Conservation (phyloP, 176 grass and related monocot species). For the Phragmites australis region DNA sequence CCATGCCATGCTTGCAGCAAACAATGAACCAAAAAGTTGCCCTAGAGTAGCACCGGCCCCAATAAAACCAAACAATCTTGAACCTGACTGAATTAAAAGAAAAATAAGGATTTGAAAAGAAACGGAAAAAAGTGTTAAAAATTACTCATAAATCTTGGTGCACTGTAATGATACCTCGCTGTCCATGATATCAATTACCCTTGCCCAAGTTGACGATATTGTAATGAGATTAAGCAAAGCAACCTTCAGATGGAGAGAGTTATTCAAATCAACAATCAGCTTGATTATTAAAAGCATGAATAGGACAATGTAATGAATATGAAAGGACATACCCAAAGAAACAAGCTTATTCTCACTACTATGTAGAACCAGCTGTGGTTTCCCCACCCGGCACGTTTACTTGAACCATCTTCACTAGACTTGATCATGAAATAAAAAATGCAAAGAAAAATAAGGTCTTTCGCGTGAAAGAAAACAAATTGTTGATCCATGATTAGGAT, state of each 20-base stretch:
- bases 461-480: not conserved
- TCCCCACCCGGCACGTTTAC: slow-evolving; percentile 53
- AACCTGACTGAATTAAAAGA: slow-evolving; percentile 86
- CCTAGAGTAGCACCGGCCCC: slow-evolving; percentile 93
- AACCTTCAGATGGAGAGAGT: slow-evolving; percentile 55
- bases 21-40: slow-evolving; percentile 85
- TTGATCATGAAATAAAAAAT: slow-evolving; percentile 28
- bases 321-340: slow-evolving; percentile 70
- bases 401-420: slow-evolving; percentile 50
- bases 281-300: not conserved
- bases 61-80: slow-evolving; percentile 93
- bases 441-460: not conserved
- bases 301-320: not conserved
- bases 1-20: slow-evolving; percentile 92
- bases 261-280: not conserved
- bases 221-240: slow-evolving; percentile 94
- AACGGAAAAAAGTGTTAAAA: not conserved
- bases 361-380: slow-evolving; percentile 84
- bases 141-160: not conserved
- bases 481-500: not conserved
- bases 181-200: slow-evolving; percentile 94
- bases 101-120: slow-evolving; percentile 40
- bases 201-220: slow-evolving; percentile 94
- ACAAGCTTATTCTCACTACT: slow-evolving; percentile 75
- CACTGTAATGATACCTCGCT: slow-evolving; percentile 68